Conservation (phyloP, 2,329 filamentous ascomycete genomes). For the Penicillium freii region DNA sequence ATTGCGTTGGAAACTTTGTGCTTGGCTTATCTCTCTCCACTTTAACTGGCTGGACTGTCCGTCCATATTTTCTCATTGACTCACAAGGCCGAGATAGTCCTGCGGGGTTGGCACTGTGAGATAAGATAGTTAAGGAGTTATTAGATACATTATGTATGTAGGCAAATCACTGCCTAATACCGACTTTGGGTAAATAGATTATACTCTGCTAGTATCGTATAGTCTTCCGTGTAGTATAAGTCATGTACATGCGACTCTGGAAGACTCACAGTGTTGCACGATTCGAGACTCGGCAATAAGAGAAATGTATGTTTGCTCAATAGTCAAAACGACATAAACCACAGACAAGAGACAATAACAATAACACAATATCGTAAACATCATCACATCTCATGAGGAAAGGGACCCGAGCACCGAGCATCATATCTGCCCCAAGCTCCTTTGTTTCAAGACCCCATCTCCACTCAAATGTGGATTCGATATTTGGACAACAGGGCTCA, state of each 20-base stretch:
- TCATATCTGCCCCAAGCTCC: conserved; percentile 13
- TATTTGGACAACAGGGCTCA: conserved; percentile 5
- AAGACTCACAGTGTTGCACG: neutral
- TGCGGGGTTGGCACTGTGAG: neutral
- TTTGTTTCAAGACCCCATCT: conserved; percentile 15
- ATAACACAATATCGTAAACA: conserved; percentile 2
- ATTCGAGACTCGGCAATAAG: neutral
- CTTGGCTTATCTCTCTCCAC: conserved; percentile 8
- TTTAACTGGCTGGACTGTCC: conserved; percentile 11
- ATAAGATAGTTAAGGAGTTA: neutral
- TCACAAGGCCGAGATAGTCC: neutral
- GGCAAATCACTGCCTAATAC: neutral
- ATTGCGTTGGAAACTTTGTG: neutral
- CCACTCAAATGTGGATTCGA: conserved; percentile 2
- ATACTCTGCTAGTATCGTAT: neutral
- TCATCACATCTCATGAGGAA: neutral
- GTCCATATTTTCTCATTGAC: neutral
- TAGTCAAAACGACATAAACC: neutral
- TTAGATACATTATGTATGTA: neutral
- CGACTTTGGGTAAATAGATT: neutral
- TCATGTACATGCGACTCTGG: neutral
- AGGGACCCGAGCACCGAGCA: neutral
- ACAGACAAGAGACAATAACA: neutral
- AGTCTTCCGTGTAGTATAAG: neutral
- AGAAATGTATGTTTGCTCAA: neutral